phyloP scores from a whole-genome alignment of 495 filamentous ascomycete species.

The Xylona heveae region DNA sequence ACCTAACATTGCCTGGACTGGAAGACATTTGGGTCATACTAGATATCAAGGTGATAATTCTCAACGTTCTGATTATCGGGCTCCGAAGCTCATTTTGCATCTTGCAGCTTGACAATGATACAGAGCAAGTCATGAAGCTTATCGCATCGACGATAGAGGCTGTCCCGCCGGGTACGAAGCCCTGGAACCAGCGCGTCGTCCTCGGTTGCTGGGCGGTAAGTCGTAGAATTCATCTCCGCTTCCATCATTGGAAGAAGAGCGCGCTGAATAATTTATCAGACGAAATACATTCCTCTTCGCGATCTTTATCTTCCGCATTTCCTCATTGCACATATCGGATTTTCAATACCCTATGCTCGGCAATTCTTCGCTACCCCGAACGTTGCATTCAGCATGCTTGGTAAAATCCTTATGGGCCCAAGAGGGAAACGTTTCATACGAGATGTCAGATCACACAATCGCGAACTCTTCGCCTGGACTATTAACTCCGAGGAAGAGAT shows the following conservation, averaged over 20 bases:
- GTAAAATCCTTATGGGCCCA: conserved; percentile 39
- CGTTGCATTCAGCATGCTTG: conserved; percentile 51
- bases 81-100: conserved; percentile 1
- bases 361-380: conserved; percentile 39
- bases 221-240: neutral
- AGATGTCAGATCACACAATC: conserved; percentile 27
- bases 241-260: neutral
- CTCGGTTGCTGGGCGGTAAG: conserved; percentile 62
- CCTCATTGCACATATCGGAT: conserved; percentile 50
- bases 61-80: neutral
- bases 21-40: conserved; percentile 62
- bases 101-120: conserved; percentile 40
- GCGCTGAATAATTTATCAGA: conserved; percentile 13
- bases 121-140: conserved; percentile 41
- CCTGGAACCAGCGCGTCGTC: conserved; percentile 52
- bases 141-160: conserved; percentile 37
- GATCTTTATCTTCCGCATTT: conserved; percentile 40
- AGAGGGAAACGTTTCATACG: conserved; percentile 39
- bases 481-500: conserved; percentile 57
- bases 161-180: conserved; percentile 21
- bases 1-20: conserved; percentile 33
- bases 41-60: conserved; percentile 85
- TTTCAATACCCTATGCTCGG: conserved; percentile 43
- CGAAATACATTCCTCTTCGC: conserved; percentile 38
- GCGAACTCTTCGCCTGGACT: conserved; percentile 60